Conservation (phyloP, 2,329 filamentous ascomycete species). For the Stachybotrys chartarum region DNA sequence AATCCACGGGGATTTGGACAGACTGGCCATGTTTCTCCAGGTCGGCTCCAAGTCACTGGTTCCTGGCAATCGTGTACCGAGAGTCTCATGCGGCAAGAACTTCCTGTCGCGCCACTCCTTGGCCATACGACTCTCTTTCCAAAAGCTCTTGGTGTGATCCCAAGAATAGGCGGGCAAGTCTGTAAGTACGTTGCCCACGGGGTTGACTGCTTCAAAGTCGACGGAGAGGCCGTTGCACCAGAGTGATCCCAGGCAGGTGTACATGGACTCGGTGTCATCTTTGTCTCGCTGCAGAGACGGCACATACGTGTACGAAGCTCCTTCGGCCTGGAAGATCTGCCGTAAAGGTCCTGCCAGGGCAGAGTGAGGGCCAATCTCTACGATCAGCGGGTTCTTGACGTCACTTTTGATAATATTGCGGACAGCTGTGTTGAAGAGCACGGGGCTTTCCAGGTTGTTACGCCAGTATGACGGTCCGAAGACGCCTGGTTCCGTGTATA, state of each 20-base stretch:
- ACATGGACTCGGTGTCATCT: background rate
- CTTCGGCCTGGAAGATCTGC: slow-evolving; percentile 3
- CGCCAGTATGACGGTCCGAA: slow-evolving; percentile 13
- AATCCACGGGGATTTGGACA: slow-evolving; percentile 33
- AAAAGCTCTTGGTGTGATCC: background rate
- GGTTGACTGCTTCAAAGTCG: background rate
- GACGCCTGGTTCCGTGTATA: background rate
- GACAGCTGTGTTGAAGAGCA: slow-evolving; percentile 9
- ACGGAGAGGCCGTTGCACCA: slow-evolving; percentile 5
- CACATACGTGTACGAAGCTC: background rate
- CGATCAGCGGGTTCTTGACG: slow-evolving; percentile 3
- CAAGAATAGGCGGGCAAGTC: background rate
- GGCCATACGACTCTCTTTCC: background rate
- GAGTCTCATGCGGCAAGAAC: background rate
- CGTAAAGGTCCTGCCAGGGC: slow-evolving; percentile 5
- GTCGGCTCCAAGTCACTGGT: background rate
- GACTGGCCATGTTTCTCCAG: slow-evolving; percentile 29
- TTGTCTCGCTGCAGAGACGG: background rate
- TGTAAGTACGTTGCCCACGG: background rate
- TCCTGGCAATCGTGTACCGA: background rate
- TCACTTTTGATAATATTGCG: background rate
- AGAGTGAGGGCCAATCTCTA: slow-evolving; percentile 11
- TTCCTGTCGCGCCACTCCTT: background rate
- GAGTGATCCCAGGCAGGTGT: background rate
- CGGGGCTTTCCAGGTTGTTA: slow-evolving; percentile 16